Evolutionary conservation across 2,329 filamentous ascomycete species (phyloP).

Genomic region (Trichophyton simii): DNA sequence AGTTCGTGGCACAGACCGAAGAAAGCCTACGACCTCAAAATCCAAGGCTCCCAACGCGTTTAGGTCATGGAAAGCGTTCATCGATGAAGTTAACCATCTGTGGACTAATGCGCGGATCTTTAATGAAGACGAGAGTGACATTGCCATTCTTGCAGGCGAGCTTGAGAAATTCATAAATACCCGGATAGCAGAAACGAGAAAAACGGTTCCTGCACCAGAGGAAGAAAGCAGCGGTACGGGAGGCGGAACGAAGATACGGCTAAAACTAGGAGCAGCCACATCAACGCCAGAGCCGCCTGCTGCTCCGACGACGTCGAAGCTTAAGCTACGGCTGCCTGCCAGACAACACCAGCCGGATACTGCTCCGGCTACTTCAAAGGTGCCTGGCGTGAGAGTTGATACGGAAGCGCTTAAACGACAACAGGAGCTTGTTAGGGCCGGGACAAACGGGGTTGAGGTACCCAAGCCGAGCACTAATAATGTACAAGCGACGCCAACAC

Average conservation of each 20-base stretch:
- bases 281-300: slow-evolving; percentile 30
- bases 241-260: slow-evolving; percentile 60
- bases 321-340: slow-evolving; percentile 58
- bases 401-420: slow-evolving; percentile 43
- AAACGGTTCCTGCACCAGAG: slow-evolving; percentile 54
- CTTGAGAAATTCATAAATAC: slow-evolving; percentile 58
- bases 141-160: slow-evolving; percentile 62
- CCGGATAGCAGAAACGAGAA: slow-evolving; percentile 59
- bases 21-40: slow-evolving; percentile 45
- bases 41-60: slow-evolving; percentile 46
- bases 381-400: slow-evolving; percentile 40
- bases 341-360: slow-evolving; percentile 39
- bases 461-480: slow-evolving; percentile 5
- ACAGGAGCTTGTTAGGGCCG: slow-evolving; percentile 39
- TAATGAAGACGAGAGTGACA: slow-evolving; percentile 84
- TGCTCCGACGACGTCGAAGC: slow-evolving; percentile 35
- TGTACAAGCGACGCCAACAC: slow-evolving; percentile 15
- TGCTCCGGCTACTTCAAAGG: slow-evolving; percentile 28
- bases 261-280: slow-evolving; percentile 49
- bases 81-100: slow-evolving; percentile 64
- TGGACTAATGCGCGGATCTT: slow-evolving; percentile 83
- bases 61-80: slow-evolving; percentile 71
- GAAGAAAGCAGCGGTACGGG: slow-evolving; percentile 19
- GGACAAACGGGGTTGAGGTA: slow-evolving; percentile 23
- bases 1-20: slow-evolving; percentile 59